These are phyloP conservation scores for Eremothecium cymbalariae DNA, from an alignment of 1,139 yeast species.

Conservation along the genomic window DNA sequence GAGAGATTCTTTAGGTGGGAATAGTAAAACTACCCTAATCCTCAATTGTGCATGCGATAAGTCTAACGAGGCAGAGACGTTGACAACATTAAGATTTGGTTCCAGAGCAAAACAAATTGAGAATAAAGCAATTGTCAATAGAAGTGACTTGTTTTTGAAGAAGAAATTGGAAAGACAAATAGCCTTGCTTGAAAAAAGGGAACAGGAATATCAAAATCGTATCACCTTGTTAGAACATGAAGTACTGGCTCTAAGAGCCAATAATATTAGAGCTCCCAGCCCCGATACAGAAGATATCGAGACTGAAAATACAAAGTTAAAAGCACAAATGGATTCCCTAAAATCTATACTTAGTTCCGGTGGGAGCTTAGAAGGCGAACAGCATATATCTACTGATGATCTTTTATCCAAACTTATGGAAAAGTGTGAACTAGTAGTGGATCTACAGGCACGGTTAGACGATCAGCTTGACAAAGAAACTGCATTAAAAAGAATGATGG, in stretches of 20 bases:
- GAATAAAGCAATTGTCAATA: slow-evolving; percentile 59
- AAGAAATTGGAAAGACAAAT: slow-evolving; percentile 44
- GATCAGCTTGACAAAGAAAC: slow-evolving; percentile 14
- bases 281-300: slow-evolving; percentile 34
- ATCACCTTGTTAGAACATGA: slow-evolving; percentile 47
- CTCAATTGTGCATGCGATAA: slow-evolving; percentile 70
- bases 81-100: slow-evolving; percentile 76
- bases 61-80: slow-evolving; percentile 56
- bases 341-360: slow-evolving; percentile 26
- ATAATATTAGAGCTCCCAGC: slow-evolving; percentile 26
- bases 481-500: slow-evolving; percentile 11
- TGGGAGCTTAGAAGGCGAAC: neutral
- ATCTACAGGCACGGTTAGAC: slow-evolving; percentile 19
- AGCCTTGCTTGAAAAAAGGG: slow-evolving; percentile 41
- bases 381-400: slow-evolving; percentile 8
- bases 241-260: slow-evolving; percentile 41
- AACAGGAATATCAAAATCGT: slow-evolving; percentile 39
- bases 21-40: slow-evolving; percentile 71
- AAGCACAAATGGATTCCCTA: slow-evolving; percentile 37
- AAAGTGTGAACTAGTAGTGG: slow-evolving; percentile 21
- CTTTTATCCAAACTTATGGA: slow-evolving; percentile 17
- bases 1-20: slow-evolving; percentile 84
- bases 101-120: slow-evolving; percentile 65
- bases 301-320: slow-evolving; percentile 40
- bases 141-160: slow-evolving; percentile 51